Percentiles rank a stretch among this genome's conserved stretches.
Conservation (phyloP, 495 filamentous ascomycete genomes). For the Penicillium coprophilum region DNA sequence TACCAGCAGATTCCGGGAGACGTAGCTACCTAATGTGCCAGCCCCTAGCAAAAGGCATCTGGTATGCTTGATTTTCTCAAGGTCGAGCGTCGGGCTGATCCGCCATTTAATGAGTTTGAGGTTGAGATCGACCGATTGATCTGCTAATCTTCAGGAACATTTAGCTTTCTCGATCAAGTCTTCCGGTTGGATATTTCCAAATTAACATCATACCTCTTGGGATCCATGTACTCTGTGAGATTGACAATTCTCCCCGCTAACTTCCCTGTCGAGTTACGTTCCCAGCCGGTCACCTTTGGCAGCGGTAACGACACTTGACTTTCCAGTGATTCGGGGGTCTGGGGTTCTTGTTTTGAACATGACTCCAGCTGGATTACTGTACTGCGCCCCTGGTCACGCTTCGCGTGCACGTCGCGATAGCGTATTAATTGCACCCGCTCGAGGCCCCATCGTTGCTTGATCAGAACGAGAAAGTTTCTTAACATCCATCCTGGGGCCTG, state of each 20-base stretch:
- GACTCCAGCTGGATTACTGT: constrained; percentile 69
- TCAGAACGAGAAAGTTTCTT: constrained; percentile 81
- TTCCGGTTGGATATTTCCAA: neutral
- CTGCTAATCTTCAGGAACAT: constrained; percentile 59
- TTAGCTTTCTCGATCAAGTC: neutral
- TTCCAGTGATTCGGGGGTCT: constrained; percentile 28
- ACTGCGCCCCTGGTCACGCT: constrained; percentile 75
- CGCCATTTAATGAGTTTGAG: constrained; percentile 99
- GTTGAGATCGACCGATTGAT: constrained; percentile 96
- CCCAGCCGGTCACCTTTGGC: constrained; percentile 94
- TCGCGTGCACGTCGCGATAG: constrained; percentile 77
- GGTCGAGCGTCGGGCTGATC: constrained; percentile 81
- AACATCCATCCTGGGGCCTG: constrained; percentile 89
- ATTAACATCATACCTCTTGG: constrained; percentile 50
- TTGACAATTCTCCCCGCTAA: constrained; percentile 72
- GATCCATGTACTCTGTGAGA: constrained; percentile 89
- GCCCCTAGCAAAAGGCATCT: constrained; percentile 93
- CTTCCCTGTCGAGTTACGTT: constrained; percentile 75
- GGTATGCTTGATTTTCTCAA: constrained; percentile 85
- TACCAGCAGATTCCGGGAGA: constrained; percentile 81
- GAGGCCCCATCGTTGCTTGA: constrained; percentile 78
- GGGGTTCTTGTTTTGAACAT: constrained; percentile 31
- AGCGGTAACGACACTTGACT: constrained; percentile 42
- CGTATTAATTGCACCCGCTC: constrained; percentile 81
- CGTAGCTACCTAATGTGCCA: constrained; percentile 91